A percentile compares a stretch with the other conserved stretches of the same genome.
phyloP scores from a whole-genome alignment of 164 flowering plant genomes.

The Protea cynaroides region DNA sequence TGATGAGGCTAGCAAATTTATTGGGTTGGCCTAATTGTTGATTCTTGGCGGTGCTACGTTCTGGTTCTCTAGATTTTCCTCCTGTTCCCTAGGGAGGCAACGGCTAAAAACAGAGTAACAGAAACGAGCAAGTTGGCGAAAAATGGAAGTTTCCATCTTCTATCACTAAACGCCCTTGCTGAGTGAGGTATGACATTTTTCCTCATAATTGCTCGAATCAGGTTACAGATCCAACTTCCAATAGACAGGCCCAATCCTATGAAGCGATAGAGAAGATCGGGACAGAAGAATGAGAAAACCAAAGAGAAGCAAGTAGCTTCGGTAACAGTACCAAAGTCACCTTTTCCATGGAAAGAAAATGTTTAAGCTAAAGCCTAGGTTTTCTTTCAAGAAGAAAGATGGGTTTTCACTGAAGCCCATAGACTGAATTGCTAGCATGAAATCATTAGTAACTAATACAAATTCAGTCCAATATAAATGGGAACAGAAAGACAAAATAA shows the following conservation, averaged over 20 bases:
- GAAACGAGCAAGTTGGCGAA: constrained; percentile 63
- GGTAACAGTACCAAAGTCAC: constrained; percentile 25
- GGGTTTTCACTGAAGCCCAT: constrained; percentile 4
- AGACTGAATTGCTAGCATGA: background rate
- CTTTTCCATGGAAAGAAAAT: constrained; percentile 17
- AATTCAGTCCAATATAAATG: too few species aligned
- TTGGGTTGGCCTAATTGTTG: too few species aligned
- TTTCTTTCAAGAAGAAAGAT: background rate
- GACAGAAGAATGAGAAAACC: background rate
- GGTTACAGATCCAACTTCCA: background rate
- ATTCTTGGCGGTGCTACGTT: too few species aligned
- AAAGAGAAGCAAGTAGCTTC: constrained; percentile 23
- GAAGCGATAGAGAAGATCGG: constrained; percentile 5
- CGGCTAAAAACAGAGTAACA: constrained; percentile 40
- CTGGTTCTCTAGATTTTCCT: too few species aligned
- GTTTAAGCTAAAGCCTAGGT: constrained; percentile 17
- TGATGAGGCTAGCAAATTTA: too few species aligned
- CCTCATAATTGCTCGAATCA: constrained; percentile 36
- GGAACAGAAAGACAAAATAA: too few species aligned
- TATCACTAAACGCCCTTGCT: constrained; percentile 59
- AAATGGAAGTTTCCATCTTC: constrained; percentile 77
- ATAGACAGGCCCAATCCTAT: background rate
- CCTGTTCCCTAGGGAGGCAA: too few species aligned
- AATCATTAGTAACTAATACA: too few species aligned
- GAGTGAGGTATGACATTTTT: constrained; percentile 49